Evolutionary conservation across 106 monocot genomes (phyloP).

Genomic region (Acanthochlamys bracteata): DNA sequence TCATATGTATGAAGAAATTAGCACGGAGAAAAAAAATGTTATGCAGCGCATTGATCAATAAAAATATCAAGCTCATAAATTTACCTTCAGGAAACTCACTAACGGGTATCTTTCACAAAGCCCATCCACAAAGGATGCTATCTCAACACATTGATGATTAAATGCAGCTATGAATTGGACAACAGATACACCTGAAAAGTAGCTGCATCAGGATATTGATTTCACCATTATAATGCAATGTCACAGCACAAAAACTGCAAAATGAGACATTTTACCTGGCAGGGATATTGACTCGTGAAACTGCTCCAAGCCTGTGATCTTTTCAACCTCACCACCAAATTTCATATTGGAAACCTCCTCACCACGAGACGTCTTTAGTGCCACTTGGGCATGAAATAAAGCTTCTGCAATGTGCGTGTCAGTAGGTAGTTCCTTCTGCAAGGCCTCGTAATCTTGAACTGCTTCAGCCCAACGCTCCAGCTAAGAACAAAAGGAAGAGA

Average conservation of each 20-base stretch:
- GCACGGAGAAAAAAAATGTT: background rate
- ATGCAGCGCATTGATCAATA: background rate
- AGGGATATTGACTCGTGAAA: constrained; percentile 52
- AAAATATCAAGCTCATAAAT: background rate
- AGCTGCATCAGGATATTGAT: background rate
- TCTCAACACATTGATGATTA: constrained; percentile 47
- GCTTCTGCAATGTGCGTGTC: constrained; percentile 72
- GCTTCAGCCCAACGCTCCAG: constrained; percentile 83
- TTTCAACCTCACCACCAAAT: constrained; percentile 71
- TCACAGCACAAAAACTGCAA: background rate
- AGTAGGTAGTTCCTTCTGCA: constrained; percentile 63
- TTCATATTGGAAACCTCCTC: constrained; percentile 75
- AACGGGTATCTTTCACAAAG: constrained; percentile 66
- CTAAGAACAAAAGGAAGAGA: constrained; percentile 19
- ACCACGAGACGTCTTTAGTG: constrained; percentile 56
- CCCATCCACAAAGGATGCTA: constrained; percentile 48
- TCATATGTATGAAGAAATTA: background rate
- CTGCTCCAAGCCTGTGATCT: constrained; percentile 51
- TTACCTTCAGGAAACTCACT: constrained; percentile 89
- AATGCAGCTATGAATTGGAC: constrained; percentile 51
- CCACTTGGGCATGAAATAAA: constrained; percentile 66
- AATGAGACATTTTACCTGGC: constrained; percentile 36
- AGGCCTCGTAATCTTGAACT: constrained; percentile 72
- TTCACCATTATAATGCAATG: too few relatives aligned
- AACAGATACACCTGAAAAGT: constrained; percentile 63